Conservation (phyloP, 2,329 filamentous ascomycete genomes). For the Fusarium verrucosum region DNA sequence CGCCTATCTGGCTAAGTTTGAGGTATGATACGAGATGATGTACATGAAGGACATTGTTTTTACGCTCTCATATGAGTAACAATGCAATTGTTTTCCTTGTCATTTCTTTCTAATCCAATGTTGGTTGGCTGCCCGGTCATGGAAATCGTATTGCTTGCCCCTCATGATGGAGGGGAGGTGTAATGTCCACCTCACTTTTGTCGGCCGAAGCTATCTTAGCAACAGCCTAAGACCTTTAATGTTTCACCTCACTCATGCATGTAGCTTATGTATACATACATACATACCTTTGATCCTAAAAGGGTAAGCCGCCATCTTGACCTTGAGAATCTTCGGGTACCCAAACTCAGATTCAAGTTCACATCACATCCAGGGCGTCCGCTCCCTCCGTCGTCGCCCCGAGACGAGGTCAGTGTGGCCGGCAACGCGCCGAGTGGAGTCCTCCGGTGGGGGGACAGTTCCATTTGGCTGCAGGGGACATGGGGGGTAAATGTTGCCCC, state of each 20-base stretch:
- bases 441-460: constrained; percentile 36
- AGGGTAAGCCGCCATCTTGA: constrained; percentile 25
- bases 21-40: constrained; percentile 4
- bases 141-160: neutral
- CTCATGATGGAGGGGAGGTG: constrained; percentile 7
- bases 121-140: constrained; percentile 7
- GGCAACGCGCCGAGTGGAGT: constrained; percentile 43
- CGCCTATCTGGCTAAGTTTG: neutral
- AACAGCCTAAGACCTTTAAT: neutral
- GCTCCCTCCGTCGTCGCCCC: constrained; percentile 32
- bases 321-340: constrained; percentile 5
- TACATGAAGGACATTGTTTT: neutral
- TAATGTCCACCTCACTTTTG: neutral
- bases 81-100: neutral
- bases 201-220: neutral
- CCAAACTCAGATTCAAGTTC: constrained; percentile 33
- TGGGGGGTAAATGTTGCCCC: constrained; percentile 27
- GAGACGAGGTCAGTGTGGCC: constrained; percentile 35
- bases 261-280: too few species aligned
- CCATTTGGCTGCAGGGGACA: constrained; percentile 6
- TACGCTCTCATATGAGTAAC: neutral
- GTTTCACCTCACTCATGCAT: too few species aligned
- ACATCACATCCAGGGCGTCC: constrained; percentile 23
- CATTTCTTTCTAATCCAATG: neutral
- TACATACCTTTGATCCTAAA: too few species aligned